Conservation (phyloP, 805 yeast genomes). For the Metschnikowia chrysomelidarum region DNA sequence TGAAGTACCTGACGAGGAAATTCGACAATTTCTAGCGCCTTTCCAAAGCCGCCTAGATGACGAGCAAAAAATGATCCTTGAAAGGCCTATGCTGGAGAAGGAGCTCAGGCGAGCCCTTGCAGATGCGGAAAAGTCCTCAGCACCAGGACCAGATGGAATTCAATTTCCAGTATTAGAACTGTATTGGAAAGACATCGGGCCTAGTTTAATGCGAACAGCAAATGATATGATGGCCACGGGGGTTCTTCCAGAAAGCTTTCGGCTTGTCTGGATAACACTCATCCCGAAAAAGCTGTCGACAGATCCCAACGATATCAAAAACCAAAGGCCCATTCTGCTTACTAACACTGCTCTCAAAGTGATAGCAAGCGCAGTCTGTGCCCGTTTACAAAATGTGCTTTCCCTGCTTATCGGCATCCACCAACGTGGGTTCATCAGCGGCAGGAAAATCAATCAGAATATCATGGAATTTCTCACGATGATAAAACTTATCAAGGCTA, state of each 20-base stretch:
- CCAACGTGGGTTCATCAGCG: slow-evolving; percentile 6
- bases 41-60: background rate
- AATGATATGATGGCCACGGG: slow-evolving; percentile 6
- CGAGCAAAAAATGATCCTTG: background rate
- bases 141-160: slow-evolving; percentile 1
- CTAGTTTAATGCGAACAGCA: slow-evolving; percentile 2
- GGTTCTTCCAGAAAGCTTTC: slow-evolving; percentile 3
- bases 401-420: slow-evolving; percentile 2
- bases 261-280: slow-evolving; percentile 2
- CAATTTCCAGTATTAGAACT: slow-evolving; percentile 1
- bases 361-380: slow-evolving; percentile 3
- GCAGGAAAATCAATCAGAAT: slow-evolving; percentile 4
- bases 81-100: background rate
- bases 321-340: slow-evolving; percentile 7
- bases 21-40: background rate
- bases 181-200: slow-evolving; percentile 3
- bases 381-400: slow-evolving; percentile 1
- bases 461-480: slow-evolving; percentile 6
- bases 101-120: background rate
- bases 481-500: slow-evolving; percentile 1
- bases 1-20: background rate
- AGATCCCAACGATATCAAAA: slow-evolving; percentile 1
- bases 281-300: slow-evolving; percentile 4
- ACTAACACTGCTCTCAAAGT: slow-evolving; percentile 5
- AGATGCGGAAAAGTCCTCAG: background rate